Percentiles rank a stretch among this genome's conserved stretches.
Conservation (phyloP, 208 protist species). For the Trypanosoma mega region DNA sequence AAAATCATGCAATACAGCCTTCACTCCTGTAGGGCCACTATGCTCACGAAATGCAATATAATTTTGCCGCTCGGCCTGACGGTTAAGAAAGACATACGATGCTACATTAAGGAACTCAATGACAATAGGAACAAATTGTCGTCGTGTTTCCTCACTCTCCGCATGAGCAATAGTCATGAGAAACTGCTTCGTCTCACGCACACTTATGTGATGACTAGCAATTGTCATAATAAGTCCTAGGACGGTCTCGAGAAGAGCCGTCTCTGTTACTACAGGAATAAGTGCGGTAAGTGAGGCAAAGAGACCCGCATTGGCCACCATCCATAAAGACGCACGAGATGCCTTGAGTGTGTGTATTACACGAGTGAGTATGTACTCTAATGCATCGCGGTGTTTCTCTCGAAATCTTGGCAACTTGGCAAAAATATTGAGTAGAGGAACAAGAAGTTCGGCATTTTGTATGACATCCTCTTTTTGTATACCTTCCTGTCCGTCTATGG, state of each 20-base stretch:
- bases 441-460: slow-evolving; percentile 49
- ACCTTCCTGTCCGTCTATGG: too few relatives aligned
- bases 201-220: slow-evolving; percentile 56
- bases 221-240: slow-evolving; percentile 42
- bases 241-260: slow-evolving; percentile 36
- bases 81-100: slow-evolving; percentile 14
- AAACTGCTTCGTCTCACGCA: slow-evolving; percentile 78
- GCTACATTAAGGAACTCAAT: slow-evolving; percentile 59
- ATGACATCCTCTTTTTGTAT: slow-evolving; percentile 29
- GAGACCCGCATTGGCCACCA: slow-evolving; percentile 51
- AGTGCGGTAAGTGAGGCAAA: slow-evolving; percentile 52
- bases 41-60: slow-evolving; percentile 36
- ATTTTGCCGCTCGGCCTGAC: slow-evolving; percentile 18
- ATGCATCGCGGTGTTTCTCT: slow-evolving; percentile 23
- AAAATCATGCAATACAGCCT: slow-evolving; percentile 51
- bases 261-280: slow-evolving; percentile 31
- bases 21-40: slow-evolving; percentile 49
- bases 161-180: slow-evolving; percentile 60
- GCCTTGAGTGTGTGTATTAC: slow-evolving; percentile 19
- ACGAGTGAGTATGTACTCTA: slow-evolving; percentile 25
- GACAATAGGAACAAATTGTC: slow-evolving; percentile 40
- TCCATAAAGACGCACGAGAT: slow-evolving; percentile 38
- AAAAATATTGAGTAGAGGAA: slow-evolving; percentile 35
- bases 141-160: slow-evolving; percentile 30
- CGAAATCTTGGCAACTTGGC: slow-evolving; percentile 16